Percentiles rank a stretch among this genome's conserved stretches.
These are phyloP conservation scores for Neoconidiobolus thromboides DNA, from an alignment of 371 early-diverging fungal species.

Conservation along the genomic window DNA sequence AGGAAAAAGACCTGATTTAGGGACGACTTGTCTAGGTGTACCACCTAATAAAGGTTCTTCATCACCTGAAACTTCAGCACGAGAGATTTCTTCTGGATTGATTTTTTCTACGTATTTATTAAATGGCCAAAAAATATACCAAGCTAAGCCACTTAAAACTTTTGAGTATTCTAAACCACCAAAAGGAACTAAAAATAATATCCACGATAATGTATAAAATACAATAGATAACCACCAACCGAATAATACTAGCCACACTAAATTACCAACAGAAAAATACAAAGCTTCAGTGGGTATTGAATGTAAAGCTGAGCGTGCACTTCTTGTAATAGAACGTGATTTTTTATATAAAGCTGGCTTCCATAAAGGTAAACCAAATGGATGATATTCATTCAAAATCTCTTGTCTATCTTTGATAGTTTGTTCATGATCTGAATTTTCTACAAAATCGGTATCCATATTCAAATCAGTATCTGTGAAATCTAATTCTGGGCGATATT, in stretches of 20 bases:
- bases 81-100: constrained; percentile 4
- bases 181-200: constrained; percentile 21
- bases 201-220: constrained; percentile 27
- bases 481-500: too few species aligned
- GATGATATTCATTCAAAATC: constrained; percentile 57
- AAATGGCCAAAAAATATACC: constrained; percentile 85
- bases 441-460: too few species aligned
- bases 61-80: constrained; percentile 1
- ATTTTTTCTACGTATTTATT: constrained; percentile 65
- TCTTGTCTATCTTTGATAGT: constrained; percentile 48
- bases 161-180: constrained; percentile 30
- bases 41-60: constrained; percentile 8
- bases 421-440: constrained; percentile 15
- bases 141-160: constrained; percentile 34
- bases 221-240: constrained; percentile 76
- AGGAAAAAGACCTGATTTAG: constrained; percentile 22
- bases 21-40: constrained; percentile 7
- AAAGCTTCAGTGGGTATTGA: constrained; percentile 37
- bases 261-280: constrained; percentile 57
- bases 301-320: constrained; percentile 63
- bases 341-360: constrained; percentile 93
- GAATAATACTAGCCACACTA: constrained; percentile 67
- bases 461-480: too few species aligned
- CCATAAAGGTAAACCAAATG: constrained; percentile 91
- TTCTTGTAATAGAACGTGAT: constrained; percentile 59